These are phyloP conservation scores for Solanum pimpinellifolium DNA, from an alignment of 257 asterid genomes.

Conservation along the genomic window DNA sequence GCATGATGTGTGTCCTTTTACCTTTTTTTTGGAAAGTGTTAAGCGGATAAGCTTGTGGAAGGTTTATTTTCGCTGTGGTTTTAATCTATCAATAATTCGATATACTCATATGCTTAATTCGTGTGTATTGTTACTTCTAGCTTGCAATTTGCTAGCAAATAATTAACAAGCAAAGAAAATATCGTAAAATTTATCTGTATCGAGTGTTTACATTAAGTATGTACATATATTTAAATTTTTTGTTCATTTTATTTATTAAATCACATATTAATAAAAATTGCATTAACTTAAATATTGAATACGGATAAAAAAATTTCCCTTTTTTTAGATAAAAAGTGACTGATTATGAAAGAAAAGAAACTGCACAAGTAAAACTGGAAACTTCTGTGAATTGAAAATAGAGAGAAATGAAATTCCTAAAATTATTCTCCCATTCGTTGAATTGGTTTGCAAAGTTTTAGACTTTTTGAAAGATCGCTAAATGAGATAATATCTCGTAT, in stretches of 20 bases:
- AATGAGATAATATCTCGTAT: too few relatives aligned
- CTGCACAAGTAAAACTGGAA: neutral
- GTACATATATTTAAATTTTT: too few relatives aligned
- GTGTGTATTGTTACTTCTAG: neutral
- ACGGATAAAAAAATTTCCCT: too few relatives aligned
- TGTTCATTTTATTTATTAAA: too few relatives aligned
- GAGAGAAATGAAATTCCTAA: neutral
- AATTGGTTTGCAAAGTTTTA: too few relatives aligned
- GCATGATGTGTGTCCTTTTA: neutral
- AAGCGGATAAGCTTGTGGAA: neutral
- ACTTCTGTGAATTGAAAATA: neutral
- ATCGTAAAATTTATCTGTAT: too few relatives aligned
- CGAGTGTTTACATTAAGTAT: too few relatives aligned
- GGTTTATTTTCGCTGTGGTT: neutral
- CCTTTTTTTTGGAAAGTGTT: neutral
- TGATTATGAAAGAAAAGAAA: neutral
- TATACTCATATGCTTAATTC: neutral
- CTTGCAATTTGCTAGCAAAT: neutral
- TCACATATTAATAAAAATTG: too few relatives aligned
- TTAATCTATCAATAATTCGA: neutral
- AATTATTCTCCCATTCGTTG: neutral
- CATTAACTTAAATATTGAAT: too few relatives aligned
- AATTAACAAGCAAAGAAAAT: neutral
- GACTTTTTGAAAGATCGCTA: neutral
- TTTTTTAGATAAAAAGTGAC: neutral